These are phyloP conservation scores for Tricholoma sp. DNA, from an alignment of 768 basidiomycete species.

Conservation along the genomic window DNA sequence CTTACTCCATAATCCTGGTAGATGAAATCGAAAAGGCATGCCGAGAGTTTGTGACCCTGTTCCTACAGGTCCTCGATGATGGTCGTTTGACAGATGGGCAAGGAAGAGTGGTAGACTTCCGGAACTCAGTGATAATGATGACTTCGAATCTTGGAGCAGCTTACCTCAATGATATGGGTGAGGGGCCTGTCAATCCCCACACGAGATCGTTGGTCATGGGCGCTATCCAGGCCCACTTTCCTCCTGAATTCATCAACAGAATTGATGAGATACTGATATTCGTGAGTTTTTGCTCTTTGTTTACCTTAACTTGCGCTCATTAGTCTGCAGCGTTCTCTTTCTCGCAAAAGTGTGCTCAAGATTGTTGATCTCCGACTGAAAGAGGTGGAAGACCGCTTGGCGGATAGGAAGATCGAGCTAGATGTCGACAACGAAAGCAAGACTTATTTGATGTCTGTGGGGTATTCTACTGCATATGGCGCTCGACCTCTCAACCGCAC, in stretches of 20 bases:
- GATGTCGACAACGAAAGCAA: slow-evolving; percentile 75
- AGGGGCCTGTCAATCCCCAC: slow-evolving; percentile 58
- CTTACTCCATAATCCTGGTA: slow-evolving; percentile 81
- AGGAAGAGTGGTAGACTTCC: slow-evolving; percentile 84
- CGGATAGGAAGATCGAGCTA: slow-evolving; percentile 74
- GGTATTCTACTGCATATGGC: slow-evolving; percentile 81
- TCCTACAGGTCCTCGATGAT: slow-evolving; percentile 83
- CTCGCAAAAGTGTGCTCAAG: slow-evolving; percentile 65
- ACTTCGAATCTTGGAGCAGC: slow-evolving; percentile 87
- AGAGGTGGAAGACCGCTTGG: slow-evolving; percentile 81
- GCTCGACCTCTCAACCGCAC: slow-evolving; percentile 89
- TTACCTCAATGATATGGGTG: slow-evolving; percentile 69
- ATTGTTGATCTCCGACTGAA: slow-evolving; percentile 87
- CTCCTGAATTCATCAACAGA: slow-evolving; percentile 89
- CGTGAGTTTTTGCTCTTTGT: slow-evolving; percentile 30
- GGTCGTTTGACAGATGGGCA: slow-evolving; percentile 91
- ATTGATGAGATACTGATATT: slow-evolving; percentile 86
- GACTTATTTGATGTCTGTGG: slow-evolving; percentile 67
- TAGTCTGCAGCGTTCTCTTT: slow-evolving; percentile 65
- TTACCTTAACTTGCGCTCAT: slow-evolving; percentile 18
- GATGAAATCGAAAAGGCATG: slow-evolving; percentile 92
- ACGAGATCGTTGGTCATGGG: slow-evolving; percentile 69
- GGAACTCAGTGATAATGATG: slow-evolving; percentile 92
- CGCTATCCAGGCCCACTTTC: slow-evolving; percentile 81
- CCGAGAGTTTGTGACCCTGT: slow-evolving; percentile 50